Percentiles rank a stretch among this genome's conserved stretches.
Evolutionary conservation across 2,329 filamentous ascomycete species (phyloP).

Genomic region (Verticillium tricorpus): DNA sequence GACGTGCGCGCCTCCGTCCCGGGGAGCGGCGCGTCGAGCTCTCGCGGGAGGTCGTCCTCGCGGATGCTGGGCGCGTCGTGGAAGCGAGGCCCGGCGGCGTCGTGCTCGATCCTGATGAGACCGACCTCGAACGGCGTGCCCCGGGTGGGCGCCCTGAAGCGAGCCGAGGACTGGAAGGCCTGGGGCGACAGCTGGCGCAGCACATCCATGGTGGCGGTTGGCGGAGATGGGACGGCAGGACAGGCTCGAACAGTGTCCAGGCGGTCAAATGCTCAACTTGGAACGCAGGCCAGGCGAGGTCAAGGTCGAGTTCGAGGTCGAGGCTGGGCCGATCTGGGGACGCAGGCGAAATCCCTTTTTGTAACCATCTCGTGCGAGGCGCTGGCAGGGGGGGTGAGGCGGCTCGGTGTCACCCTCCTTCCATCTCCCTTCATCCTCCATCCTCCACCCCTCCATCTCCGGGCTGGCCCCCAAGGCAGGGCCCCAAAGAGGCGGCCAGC

Average conservation of each 20-base stretch:
- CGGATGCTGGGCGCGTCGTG: neutral
- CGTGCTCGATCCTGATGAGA: neutral
- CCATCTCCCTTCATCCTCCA: too few relatives aligned
- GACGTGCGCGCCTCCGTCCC: too few relatives aligned
- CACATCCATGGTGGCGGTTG: neutral
- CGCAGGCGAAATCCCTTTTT: neutral
- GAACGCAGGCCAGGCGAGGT: neutral
- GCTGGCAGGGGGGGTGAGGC: neutral
- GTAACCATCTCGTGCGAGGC: neutral
- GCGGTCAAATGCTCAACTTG: neutral
- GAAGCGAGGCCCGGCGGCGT: neutral
- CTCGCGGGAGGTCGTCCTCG: neutral
- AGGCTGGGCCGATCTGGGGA: neutral
- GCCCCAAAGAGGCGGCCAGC: neutral
- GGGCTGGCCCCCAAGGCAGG: neutral
- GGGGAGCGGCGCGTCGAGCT: neutral
- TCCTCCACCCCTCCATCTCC: neutral
- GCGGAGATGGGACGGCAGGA: neutral
- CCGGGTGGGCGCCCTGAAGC: neutral
- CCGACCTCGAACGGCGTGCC: neutral
- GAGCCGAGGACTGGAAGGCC: neutral
- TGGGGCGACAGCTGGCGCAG: neutral
- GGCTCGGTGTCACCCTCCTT: neutral
- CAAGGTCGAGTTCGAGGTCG: too few relatives aligned
- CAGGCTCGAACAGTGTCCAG: too few relatives aligned